These are phyloP conservation scores for Paramecium sexaurelia DNA, from an alignment of 73 alveolate species.

Conservation along the genomic window DNA sequence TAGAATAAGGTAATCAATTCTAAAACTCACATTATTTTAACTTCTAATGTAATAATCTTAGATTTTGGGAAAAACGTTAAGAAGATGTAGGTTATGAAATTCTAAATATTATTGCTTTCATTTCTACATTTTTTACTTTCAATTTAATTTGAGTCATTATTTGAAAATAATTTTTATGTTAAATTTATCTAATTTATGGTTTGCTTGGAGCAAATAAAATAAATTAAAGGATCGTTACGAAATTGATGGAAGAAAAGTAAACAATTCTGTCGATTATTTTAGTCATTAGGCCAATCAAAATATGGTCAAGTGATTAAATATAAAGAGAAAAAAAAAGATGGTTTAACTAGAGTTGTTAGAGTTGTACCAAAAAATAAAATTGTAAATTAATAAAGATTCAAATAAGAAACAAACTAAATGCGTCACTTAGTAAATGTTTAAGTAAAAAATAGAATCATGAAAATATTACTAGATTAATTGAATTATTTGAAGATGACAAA, in stretches of 20 bases:
- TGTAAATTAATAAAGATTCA: neutral
- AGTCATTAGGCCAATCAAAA: neutral
- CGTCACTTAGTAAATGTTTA: neutral
- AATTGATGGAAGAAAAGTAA: constrained; percentile 10
- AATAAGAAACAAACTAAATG: constrained; percentile 5
- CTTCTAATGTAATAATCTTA: too few species aligned
- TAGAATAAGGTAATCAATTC: neutral
- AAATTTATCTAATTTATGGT: neutral
- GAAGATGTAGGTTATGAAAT: constrained; percentile 76
- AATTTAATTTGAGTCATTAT: neutral
- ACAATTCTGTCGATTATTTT: neutral
- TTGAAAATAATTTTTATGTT: neutral
- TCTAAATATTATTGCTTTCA: constrained; percentile 60
- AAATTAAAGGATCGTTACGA: constrained; percentile 2
- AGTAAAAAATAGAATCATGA: neutral
- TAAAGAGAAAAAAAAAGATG: constrained; percentile 19
- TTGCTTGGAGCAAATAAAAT: constrained; percentile 22
- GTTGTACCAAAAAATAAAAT: constrained; percentile 5
- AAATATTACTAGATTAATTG: neutral
- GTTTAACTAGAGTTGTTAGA: neutral
- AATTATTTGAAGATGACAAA: constrained; percentile 27
- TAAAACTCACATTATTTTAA: too few species aligned
- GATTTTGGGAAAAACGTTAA: neutral
- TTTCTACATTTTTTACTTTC: constrained; percentile 17
- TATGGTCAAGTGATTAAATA: constrained; percentile 17